Percentiles rank a stretch among this genome's conserved stretches.
Conservation (phyloP, 2,329 filamentous ascomycete genomes). For the Plectosphaerella plurivora region DNA sequence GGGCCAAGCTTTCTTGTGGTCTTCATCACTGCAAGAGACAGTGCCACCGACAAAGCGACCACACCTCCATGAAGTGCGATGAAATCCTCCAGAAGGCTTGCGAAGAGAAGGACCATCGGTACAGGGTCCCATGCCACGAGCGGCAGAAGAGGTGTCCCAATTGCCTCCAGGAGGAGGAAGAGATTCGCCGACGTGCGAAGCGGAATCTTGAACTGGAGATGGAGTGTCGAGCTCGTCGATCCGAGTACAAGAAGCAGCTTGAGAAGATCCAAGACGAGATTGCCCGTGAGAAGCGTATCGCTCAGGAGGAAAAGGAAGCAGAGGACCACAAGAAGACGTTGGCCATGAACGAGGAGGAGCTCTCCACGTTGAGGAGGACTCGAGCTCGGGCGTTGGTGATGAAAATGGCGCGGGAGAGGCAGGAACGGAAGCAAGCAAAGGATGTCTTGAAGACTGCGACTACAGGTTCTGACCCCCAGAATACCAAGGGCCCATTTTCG, state of each 20-base stretch:
- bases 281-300: slow-evolving; percentile 35
- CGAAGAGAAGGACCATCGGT: slow-evolving; percentile 43
- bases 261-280: slow-evolving; percentile 50
- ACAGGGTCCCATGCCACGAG: slow-evolving; percentile 39
- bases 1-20: slow-evolving; percentile 44
- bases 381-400: slow-evolving; percentile 14
- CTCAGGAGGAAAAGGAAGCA: slow-evolving; percentile 39
- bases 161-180: slow-evolving; percentile 48
- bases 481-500: no score
- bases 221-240: slow-evolving; percentile 37
- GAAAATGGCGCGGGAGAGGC: neutral
- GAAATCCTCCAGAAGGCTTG: slow-evolving; percentile 41
- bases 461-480: no score
- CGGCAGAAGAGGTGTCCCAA: slow-evolving; percentile 35
- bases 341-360: slow-evolving; percentile 38
- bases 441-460: neutral
- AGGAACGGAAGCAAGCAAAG: slow-evolving; percentile 1
- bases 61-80: slow-evolving; percentile 40
- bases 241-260: slow-evolving; percentile 38
- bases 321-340: slow-evolving; percentile 37
- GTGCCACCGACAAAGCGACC: slow-evolving; percentile 60
- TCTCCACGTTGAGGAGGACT: slow-evolving; percentile 33
- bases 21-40: slow-evolving; percentile 52
- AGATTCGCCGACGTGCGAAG: slow-evolving; percentile 33
- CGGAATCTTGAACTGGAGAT: slow-evolving; percentile 47